Base-by-base conservation (phyloP, 164 flowering plant species). In the Aristolochia contorta region DNA sequence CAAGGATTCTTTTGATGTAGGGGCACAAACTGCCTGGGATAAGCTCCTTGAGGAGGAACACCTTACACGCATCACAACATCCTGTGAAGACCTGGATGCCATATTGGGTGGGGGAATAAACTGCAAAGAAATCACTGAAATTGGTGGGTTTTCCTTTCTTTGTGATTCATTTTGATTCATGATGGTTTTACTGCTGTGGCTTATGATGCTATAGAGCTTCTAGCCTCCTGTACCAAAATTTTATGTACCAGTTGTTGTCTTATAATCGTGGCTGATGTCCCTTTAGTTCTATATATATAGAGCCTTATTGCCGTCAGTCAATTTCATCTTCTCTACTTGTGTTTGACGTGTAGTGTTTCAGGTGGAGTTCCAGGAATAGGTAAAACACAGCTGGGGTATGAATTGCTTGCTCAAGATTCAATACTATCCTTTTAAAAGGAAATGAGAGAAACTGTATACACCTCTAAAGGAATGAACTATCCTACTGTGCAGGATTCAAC, bases 351-450 rank as follows among this genome's bases (percentile, higher is more conserved):
- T 58, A 72, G 33, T 41, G 69, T 54, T 74, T 58, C 74, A 93
- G 98, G 98, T 79, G 98, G 98, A 60, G 85, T 90, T 20, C 97
- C 98, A 16, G 98, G 98, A 52, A 90, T 93, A 60, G 98, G 98
- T 55, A 93, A 93, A 82, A 93, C 96, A 59, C 97, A 93, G 69
- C 67, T 90, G 47, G 97, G 98, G 98, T 93, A 84, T 70, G 80
- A 32, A 41, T 57, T 52, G 19, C 64, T 67, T 56, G 52, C 47
- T 47, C 54, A 19, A 41, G 45, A 47, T 53, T 53, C 12, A 15
- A 23, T 61, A 27, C 13, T n/a, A 50, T 46, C 37, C 24, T 15
- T 61, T 8, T 46, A 20, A 30, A 30, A 25, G 19, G 15, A 53
- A n/a, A 37, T 37, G 43, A 37, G 43, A 37, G 43, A 37, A 37